phyloP scores from a whole-genome alignment of 257 asterid species.

The Linaria vulgaris region DNA sequence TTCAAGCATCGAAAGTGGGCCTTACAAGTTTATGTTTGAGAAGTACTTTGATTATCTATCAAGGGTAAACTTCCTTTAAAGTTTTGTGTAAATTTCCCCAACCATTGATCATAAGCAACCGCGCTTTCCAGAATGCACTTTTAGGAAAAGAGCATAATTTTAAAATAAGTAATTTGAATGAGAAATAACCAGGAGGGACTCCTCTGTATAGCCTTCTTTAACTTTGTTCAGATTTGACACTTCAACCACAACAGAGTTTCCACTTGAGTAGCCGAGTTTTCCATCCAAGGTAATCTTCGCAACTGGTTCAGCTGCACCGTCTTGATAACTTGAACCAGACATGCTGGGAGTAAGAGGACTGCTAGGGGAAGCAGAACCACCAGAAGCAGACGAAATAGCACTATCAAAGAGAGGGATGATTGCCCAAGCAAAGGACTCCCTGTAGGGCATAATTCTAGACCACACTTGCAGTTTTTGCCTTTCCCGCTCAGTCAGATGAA shows the following conservation, averaged over 20 bases:
- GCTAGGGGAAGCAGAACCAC: conserved; percentile 92
- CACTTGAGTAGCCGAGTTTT: conserved; percentile 82
- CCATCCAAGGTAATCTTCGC: conserved; percentile 86
- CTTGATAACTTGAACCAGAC: conserved; percentile 72
- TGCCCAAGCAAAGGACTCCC: conserved; percentile 98
- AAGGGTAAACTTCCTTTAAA: conserved; percentile 8
- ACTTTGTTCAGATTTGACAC: conserved; percentile 97
- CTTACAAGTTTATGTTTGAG: conserved; percentile 4
- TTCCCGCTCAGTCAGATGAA: conserved; percentile 91
- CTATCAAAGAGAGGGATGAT: conserved; percentile 95
- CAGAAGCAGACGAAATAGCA: conserved; percentile 67
- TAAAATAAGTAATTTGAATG: conserved; percentile 17
- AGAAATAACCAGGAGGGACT: conserved; percentile 78
- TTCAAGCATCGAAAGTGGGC: background rate
- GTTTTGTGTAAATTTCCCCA: conserved; percentile 5
- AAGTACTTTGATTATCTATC: background rate
- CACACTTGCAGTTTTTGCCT: conserved; percentile 97
- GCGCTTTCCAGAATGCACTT: background rate
- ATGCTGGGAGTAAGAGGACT: conserved; percentile 85
- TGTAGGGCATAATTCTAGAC: conserved; percentile 95
- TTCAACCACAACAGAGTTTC: conserved; percentile 91
- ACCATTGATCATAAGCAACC: background rate
- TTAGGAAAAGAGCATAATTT: conserved; percentile 7
- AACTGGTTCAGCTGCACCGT: conserved; percentile 67
- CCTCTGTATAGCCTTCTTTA: conserved; percentile 97